Evolutionary conservation across 768 basidiomycete genomes (phyloP).

Genomic region (Neoboletus magnificus): DNA sequence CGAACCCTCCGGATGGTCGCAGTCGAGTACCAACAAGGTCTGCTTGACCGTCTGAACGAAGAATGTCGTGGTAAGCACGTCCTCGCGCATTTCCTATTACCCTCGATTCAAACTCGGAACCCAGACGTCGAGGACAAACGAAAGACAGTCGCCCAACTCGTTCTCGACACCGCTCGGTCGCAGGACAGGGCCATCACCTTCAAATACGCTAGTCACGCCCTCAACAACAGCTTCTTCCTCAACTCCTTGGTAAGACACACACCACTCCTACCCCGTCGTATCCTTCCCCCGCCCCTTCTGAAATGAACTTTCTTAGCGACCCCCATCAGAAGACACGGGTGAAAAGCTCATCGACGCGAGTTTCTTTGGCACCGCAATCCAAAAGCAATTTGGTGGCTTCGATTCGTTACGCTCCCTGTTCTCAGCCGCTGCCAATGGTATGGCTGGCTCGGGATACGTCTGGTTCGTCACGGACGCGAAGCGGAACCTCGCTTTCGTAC

Average conservation of each 20-base stretch:
- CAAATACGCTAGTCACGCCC: conserved; percentile 86
- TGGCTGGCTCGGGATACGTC: conserved; percentile 77
- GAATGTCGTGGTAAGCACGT: conserved; percentile 62
- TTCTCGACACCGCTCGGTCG: conserved; percentile 61
- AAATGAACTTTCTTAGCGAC: conserved; percentile 23
- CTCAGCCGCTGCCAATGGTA: conserved; percentile 71
- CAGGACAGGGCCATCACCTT: conserved; percentile 67
- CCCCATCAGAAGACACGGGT: conserved; percentile 26
- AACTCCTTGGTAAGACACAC: conserved; percentile 66
- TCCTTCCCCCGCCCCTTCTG: background rate
- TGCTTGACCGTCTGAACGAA: conserved; percentile 73
- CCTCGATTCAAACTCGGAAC: background rate
- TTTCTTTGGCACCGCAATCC: conserved; percentile 20
- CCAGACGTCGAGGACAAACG: conserved; percentile 56
- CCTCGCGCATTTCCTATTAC: background rate
- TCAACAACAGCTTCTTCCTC: conserved; percentile 96
- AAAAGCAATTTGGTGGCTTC: conserved; percentile 56
- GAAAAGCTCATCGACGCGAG: conserved; percentile 20
- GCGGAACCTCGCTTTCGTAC: conserved; percentile 66
- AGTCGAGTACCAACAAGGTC: conserved; percentile 82
- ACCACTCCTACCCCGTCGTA: too few relatives aligned
- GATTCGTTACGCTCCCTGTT: conserved; percentile 70
- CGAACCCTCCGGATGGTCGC: conserved; percentile 67
- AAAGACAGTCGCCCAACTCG: conserved; percentile 63
- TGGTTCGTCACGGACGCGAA: conserved; percentile 79